These are phyloP conservation scores for Perilla frutescens DNA, from an alignment of 257 asterid species.

Conservation along the genomic window DNA sequence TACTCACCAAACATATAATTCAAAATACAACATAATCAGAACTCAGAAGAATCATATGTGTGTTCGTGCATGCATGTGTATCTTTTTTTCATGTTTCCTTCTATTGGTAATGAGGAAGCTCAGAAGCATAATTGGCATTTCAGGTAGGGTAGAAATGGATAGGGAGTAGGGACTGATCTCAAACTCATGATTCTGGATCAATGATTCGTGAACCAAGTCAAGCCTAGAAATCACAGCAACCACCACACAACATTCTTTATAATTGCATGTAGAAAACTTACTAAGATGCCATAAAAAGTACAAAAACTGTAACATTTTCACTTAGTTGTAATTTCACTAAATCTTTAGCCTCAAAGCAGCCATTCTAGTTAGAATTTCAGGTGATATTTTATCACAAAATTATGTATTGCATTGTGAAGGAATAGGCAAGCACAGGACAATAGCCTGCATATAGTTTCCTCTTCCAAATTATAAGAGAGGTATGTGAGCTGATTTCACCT, in stretches of 20 bases:
- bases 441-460: not conserved
- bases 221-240: constrained; percentile 2
- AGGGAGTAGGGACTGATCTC: constrained; percentile 6
- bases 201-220: not conserved
- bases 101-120: not conserved
- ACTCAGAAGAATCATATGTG: not conserved
- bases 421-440: constrained; percentile 1
- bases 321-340: not conserved
- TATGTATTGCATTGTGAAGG: not conserved
- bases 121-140: not conserved
- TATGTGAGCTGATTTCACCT: not conserved
- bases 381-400: not conserved
- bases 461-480: not conserved
- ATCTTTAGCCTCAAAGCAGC: not conserved
- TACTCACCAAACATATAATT: not conserved
- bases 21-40: constrained; percentile 17
- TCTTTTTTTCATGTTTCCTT: not conserved
- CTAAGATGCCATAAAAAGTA: not conserved
- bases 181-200: not conserved
- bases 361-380: constrained; percentile 1
- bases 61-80: not conserved
- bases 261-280: not conserved
- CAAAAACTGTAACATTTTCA: not conserved
- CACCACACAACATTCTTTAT: not conserved
- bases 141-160: not conserved